Percentiles rank a stretch among this genome's conserved stretches.
These are phyloP conservation scores for Fistulifera solaris DNA, from an alignment of 108 stramenopile genomes.

Conservation along the genomic window DNA sequence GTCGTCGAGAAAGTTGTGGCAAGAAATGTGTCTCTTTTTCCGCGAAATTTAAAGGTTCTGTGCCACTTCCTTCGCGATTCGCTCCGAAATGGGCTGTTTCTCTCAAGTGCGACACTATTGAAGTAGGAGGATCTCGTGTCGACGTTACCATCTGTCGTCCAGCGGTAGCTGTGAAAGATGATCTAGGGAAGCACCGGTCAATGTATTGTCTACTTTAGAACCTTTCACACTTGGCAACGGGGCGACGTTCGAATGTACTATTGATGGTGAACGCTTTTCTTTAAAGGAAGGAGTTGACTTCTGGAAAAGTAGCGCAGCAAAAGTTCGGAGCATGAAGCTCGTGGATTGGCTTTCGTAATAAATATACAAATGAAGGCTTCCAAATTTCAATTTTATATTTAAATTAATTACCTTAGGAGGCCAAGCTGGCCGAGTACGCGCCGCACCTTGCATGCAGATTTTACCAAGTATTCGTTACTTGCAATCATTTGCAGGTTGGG, in stretches of 20 bases:
- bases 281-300: slow-evolving; percentile 66
- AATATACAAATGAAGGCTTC: too few relatives aligned
- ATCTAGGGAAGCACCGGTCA: slow-evolving; percentile 39
- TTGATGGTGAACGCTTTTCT: slow-evolving; percentile 49
- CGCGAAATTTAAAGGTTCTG: slow-evolving; percentile 72
- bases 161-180: slow-evolving; percentile 51
- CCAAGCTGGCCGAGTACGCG: too few relatives aligned
- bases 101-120: slow-evolving; percentile 53
- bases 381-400: too few relatives aligned
- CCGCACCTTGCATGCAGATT: too few relatives aligned
- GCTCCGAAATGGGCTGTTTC: slow-evolving; percentile 61
- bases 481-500: too few relatives aligned
- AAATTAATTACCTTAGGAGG: too few relatives aligned
- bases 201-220: slow-evolving; percentile 57
- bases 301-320: slow-evolving; percentile 55
- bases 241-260: slow-evolving; percentile 17
- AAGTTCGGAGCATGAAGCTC: slow-evolving; percentile 32
- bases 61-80: slow-evolving; percentile 66
- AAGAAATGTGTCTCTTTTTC: slow-evolving; percentile 54
- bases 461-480: too few relatives aligned
- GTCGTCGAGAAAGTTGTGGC: slow-evolving; percentile 58
- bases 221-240: slow-evolving; percentile 33
- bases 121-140: slow-evolving; percentile 69
- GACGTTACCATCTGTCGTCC: slow-evolving; percentile 71
- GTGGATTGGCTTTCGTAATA: too few relatives aligned